phyloP scores from a whole-genome alignment of 768 basidiomycete genomes.

The Ramaria sp. region DNA sequence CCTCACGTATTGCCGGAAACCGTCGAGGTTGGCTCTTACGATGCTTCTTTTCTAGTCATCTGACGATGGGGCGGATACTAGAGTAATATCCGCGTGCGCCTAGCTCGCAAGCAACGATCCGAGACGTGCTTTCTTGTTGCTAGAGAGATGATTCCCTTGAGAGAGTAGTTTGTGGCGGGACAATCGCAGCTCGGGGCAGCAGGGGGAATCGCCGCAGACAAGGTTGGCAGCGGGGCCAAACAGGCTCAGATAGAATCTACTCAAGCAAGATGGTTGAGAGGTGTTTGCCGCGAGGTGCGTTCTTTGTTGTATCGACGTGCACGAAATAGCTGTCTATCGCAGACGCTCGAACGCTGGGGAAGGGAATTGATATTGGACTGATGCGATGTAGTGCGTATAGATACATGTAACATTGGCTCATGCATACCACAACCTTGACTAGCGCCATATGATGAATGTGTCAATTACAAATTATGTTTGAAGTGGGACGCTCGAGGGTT shows the following conservation, averaged over 20 bases:
- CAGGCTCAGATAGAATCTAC: background rate
- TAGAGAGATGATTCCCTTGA: background rate
- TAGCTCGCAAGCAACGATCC: background rate
- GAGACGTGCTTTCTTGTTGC: background rate
- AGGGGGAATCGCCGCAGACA: background rate
- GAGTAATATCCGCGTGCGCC: background rate
- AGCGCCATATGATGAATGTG: background rate
- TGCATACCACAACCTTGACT: background rate
- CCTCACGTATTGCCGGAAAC: background rate
- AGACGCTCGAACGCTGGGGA: background rate
- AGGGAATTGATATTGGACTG: background rate
- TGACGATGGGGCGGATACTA: background rate
- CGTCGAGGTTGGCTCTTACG: background rate
- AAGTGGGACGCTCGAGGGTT: too few species aligned
- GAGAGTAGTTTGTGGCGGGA: background rate
- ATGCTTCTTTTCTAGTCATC: background rate
- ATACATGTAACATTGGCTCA: background rate
- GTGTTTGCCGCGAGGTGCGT: background rate
- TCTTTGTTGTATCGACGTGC: background rate
- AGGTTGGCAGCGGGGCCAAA: background rate
- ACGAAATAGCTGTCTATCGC: background rate
- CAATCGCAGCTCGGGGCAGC: background rate
- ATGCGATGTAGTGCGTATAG: background rate
- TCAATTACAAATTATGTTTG: too few species aligned
- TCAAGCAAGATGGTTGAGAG: background rate